A percentile compares a stretch with the other conserved stretches of the same genome.
phyloP scores from a whole-genome alignment of 2,329 filamentous ascomycete genomes.

The Fusarium anguioides region DNA sequence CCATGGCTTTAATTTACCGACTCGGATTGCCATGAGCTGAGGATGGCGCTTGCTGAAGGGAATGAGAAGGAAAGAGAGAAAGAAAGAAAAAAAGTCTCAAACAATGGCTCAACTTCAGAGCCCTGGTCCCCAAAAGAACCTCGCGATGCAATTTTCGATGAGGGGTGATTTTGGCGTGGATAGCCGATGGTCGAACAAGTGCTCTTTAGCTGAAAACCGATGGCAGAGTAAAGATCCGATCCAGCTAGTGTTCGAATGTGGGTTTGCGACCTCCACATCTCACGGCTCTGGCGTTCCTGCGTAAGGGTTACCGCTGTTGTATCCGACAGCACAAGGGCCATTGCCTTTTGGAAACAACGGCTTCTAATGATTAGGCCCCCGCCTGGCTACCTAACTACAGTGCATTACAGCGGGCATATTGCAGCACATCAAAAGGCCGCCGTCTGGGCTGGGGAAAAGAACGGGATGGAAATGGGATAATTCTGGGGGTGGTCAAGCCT shows the following conservation, averaged over 20 bases:
- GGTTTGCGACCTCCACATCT: slow-evolving; percentile 40
- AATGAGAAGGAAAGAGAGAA: not conserved
- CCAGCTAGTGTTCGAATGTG: slow-evolving; percentile 41
- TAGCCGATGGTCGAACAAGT: slow-evolving; percentile 36
- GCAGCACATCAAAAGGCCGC: not conserved
- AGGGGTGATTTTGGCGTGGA: slow-evolving; percentile 34
- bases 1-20: slow-evolving; percentile 19
- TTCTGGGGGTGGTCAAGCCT: slow-evolving; percentile 21
- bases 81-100: slow-evolving; percentile 23
- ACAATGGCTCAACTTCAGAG: slow-evolving; percentile 30
- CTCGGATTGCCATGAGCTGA: slow-evolving; percentile 15
- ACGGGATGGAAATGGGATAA: slow-evolving; percentile 24
- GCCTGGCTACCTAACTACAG: not conserved
- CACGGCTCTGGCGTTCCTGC: slow-evolving; percentile 46
- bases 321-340: slow-evolving; percentile 31
- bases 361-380: too few relatives aligned
- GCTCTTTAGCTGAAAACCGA: slow-evolving; percentile 33
- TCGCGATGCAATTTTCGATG: slow-evolving; percentile 33
- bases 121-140: slow-evolving; percentile 11
- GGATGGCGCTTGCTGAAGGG: slow-evolving; percentile 10
- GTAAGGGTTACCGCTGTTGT: slow-evolving; percentile 47
- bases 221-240: slow-evolving; percentile 45
- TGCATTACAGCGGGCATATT: not conserved
- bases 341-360: too few relatives aligned
- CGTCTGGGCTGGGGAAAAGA: slow-evolving; percentile 11